phyloP scores from a whole-genome alignment of 2,329 filamentous ascomycete species.

The Colletotrichum sublineola region DNA sequence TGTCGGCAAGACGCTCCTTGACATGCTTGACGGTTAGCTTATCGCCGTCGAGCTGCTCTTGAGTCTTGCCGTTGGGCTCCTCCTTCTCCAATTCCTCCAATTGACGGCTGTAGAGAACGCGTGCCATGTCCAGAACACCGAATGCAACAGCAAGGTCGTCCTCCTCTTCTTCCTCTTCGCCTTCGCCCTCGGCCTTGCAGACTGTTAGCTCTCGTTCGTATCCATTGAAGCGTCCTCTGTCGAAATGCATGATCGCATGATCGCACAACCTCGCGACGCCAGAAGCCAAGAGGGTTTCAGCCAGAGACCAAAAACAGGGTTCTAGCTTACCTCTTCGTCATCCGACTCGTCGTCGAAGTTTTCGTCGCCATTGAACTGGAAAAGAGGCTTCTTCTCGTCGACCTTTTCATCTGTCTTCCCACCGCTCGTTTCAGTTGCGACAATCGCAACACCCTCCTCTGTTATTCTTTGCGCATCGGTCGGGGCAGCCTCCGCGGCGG shows the following conservation, averaged over 20 bases:
- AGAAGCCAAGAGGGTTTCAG: conserved; percentile 5
- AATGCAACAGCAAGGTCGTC: conserved; percentile 86
- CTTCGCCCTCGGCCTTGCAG: conserved; percentile 52
- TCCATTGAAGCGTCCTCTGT: not conserved
- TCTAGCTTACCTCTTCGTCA: conserved; percentile 71
- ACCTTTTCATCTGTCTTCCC: conserved; percentile 54
- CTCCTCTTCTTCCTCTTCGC: conserved; percentile 65
- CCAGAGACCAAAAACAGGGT: conserved; percentile 1
- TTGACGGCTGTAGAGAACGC: conserved; percentile 72
- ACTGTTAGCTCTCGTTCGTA: conserved; percentile 31
- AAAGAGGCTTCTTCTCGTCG: conserved; percentile 79
- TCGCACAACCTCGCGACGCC: not conserved
- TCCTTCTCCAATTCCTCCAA: conserved; percentile 57
- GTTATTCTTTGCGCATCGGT: conserved; percentile 56
- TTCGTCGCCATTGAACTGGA: conserved; percentile 94
- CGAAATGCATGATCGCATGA: not conserved
- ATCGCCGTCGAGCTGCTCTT: conserved; percentile 57
- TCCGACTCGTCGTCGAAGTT: conserved; percentile 90
- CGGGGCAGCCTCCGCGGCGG: conserved; percentile 49
- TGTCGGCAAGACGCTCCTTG: conserved; percentile 91
- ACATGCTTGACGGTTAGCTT: conserved; percentile 67
- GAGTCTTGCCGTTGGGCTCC: conserved; percentile 58
- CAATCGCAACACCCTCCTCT: conserved; percentile 61
- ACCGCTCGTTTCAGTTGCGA: conserved; percentile 60
- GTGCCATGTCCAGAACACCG: conserved; percentile 86